Percentiles rank a stretch among this genome's conserved stretches.
Conservation (phyloP, 2,329 filamentous ascomycete species). For the Xylaria sp. region DNA sequence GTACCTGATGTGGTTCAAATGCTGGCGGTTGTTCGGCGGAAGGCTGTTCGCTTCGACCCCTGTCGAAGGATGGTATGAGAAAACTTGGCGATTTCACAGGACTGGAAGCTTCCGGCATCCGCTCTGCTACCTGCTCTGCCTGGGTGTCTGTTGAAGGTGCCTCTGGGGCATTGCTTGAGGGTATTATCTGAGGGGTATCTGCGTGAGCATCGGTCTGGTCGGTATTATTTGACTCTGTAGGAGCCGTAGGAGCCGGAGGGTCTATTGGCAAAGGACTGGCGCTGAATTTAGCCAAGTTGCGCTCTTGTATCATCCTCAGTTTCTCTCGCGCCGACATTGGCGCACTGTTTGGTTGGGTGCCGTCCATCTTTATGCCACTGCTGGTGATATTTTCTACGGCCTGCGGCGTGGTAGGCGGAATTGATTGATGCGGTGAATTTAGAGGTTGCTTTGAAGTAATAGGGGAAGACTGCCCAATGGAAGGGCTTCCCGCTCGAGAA, state of each 20-base stretch:
- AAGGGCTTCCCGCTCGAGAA: not conserved
- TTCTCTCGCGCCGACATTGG: conserved; percentile 31
- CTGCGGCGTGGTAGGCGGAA: not conserved
- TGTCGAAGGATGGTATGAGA: conserved; percentile 15
- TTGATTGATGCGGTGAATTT: not conserved
- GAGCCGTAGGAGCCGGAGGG: not conserved
- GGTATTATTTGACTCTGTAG: not conserved
- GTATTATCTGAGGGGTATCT: not conserved
- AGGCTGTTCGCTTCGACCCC: conserved; percentile 5
- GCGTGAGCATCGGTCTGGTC: not conserved
- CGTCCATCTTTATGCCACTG: conserved; percentile 27
- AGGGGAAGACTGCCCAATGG: not conserved
- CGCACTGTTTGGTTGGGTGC: conserved; percentile 10
- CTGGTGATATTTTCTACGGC: not conserved
- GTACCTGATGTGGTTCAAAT: conserved; percentile 10
- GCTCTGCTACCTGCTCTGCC: conserved; percentile 10
- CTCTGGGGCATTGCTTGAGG: not conserved
- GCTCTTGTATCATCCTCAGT: conserved; percentile 28
- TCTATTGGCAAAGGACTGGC: not conserved
- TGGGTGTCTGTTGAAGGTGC: conserved; percentile 5
- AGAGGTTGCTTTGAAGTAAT: not conserved
- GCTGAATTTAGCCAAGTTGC: conserved; percentile 18
- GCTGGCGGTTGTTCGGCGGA: conserved; percentile 9
- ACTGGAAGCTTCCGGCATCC: conserved; percentile 2
- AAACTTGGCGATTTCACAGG: conserved; percentile 18